Evolutionary conservation across 139 green algal genomes (phyloP), one percentile per base, ranked within the genome.

Genomic region (Chlorella sp.): DNA sequence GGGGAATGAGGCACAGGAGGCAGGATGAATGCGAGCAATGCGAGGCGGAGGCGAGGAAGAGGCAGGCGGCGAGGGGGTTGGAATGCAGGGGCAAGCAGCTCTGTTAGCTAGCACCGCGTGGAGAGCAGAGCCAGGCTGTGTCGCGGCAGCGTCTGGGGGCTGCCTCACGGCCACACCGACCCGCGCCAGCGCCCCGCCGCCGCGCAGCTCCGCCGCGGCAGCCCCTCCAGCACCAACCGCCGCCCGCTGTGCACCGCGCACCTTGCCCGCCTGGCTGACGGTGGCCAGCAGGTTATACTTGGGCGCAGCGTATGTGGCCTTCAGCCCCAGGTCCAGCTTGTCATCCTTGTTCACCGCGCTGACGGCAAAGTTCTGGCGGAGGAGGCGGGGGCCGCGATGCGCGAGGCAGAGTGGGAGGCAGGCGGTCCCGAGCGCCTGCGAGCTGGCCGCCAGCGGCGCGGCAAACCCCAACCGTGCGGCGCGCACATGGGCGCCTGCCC

Each of bases 341-440:
- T 77, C 64, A 15, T 80, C 84, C 38, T 65, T 82, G 27, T 74
- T 38, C 36, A 75, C 53, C 33, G 66, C 80, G 33, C 55, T 83
- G 12, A 85, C 48, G 17, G 60, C 76, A 55, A 90, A 89, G 41
- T 89, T 77, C 84, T 89, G 84, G 71, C 38, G 50, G 38, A 40
- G 21, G 15, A 40, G 35, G 25, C 12, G 21, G 43, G 27, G 6
- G 33, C 3, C 11, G 33, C 8, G 27, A 42, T 42, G 58, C 29
- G 29, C 58, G 31, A 15, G 58, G 11, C 58, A 40, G 58, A 17
- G n/a, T n/a, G n/a, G n/a, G n/a, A n/a, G n/a, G n/a, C n/a, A n/a
- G n/a, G n/a, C n/a, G n/a, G n/a, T n/a, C n/a, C n/a, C n/a, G n/a
- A n/a, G n/a, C n/a, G n/a, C n/a, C n/a, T n/a, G n/a, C n/a, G n/a